phyloP scores from a whole-genome alignment of 2,329 filamentous ascomycete genomes.

The Pseudocercospora musae region DNA sequence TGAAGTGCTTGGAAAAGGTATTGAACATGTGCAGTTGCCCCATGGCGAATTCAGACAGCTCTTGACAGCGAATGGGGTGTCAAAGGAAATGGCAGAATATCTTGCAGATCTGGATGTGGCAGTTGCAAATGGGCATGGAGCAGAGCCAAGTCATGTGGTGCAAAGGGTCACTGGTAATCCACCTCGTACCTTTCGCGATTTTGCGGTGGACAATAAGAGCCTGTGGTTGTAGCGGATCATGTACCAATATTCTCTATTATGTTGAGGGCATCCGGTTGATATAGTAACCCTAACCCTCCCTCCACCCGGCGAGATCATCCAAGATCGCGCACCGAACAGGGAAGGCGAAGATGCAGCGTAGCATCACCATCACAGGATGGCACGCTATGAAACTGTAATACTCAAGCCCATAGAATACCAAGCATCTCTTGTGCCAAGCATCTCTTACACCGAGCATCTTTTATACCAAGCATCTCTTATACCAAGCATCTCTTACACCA shows the following conservation, averaged over 20 bases:
- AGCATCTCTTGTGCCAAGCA: not conserved
- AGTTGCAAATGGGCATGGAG: slow-evolving; percentile 9
- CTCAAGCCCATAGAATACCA: not conserved
- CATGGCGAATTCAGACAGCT: slow-evolving; percentile 4
- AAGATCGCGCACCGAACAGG: not conserved
- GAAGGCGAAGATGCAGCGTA: not conserved
- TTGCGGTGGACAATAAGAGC: slow-evolving; percentile 12
- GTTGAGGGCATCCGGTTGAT: not conserved
- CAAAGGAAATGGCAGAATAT: slow-evolving; percentile 7
- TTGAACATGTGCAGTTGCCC: slow-evolving; percentile 13
- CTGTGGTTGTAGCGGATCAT: slow-evolving; percentile 2
- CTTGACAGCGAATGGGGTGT: not conserved
- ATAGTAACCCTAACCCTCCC: not conserved
- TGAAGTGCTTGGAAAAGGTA: slow-evolving; percentile 7
- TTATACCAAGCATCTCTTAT: not conserved
- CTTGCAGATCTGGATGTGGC: slow-evolving; percentile 17
- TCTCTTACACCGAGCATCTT: too few relatives aligned
- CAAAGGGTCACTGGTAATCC: slow-evolving; percentile 9
- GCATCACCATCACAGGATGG: not conserved
- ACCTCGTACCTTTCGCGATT: slow-evolving; percentile 11
- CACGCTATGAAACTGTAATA: not conserved
- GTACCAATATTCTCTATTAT: not conserved
- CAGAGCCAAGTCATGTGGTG: slow-evolving; percentile 11
- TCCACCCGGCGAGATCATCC: not conserved
- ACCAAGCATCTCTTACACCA: not conserved